Evolutionary conservation across 352 stramenopile species (phyloP), one percentile per base, ranked within the genome.

Genomic region (Phytophthora capsici): DNA sequence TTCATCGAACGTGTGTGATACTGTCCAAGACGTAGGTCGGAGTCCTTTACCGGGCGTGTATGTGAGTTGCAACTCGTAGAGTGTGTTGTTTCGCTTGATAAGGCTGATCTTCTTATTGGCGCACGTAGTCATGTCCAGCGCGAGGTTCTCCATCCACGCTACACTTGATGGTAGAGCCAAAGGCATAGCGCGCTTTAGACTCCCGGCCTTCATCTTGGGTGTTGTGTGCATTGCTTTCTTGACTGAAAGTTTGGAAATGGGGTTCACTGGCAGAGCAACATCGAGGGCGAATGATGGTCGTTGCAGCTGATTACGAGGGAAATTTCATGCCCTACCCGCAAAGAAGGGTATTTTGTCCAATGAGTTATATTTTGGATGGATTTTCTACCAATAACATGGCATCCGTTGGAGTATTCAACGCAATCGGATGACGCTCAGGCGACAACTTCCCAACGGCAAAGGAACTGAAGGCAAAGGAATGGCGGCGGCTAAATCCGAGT

Each of bases 1-100:
- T 45, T 83, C 76, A 23, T 84, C 74, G 40, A 80, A 78, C 10
- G 67, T 69, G 37, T 56, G 63, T 37, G 65, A 52, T 7, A 72
- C 64, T 8, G 69, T 73, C 71, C 57, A 84, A 28, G 20, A 51
- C 16, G 43, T 56, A 22, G 65, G 45, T 17, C 57, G 44, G 40
- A 52, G 52, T 40, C 51, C 52, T 20, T 62, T 49, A 12, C 1
- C 23, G 4, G 40, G 32, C 10, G 10, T 5, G 50, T 63, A 71
- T 7, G 14, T 54, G 28, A 84, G 61, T 22, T 75, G 67, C 53
- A 77, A 53, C 47, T 77, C 44, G 56, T 74, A 77, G 5, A 73
- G 53, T 16, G 67, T 71, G 30, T 71, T 67, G 43, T 71, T 71
- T 47, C 69, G 63, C 43, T 71, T 71, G 38, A 63, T 22, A 37